Evolutionary conservation across 768 basidiomycete species (phyloP).

Genomic region (Rubroboletus pulcherrimus): DNA sequence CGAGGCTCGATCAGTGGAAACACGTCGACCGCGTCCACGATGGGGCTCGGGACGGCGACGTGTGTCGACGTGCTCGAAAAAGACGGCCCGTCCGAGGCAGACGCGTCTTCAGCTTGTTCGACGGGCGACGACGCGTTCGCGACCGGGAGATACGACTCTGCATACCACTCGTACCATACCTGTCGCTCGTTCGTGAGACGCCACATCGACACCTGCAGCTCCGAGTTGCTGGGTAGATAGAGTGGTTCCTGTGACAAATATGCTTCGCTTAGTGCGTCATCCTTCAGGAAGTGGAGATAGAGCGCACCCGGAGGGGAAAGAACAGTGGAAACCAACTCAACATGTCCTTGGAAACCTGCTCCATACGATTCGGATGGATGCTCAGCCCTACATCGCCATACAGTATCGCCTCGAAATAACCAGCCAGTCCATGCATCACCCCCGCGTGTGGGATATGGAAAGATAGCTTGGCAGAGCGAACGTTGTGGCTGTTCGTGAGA

Average conservation of each 20-base stretch:
- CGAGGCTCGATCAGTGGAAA: conserved; percentile 22
- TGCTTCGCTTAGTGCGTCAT: not conserved
- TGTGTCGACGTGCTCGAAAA: conserved; percentile 28
- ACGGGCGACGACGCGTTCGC: conserved; percentile 32
- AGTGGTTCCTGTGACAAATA: conserved; percentile 67
- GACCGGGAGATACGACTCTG: conserved; percentile 83
- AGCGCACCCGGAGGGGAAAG: conserved; percentile 83
- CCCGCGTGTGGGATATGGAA: conserved; percentile 97
- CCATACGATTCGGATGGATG: conserved; percentile 88
- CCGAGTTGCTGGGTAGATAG: conserved; percentile 88
- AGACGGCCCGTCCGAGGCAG: conserved; percentile 18
- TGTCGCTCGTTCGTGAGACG: conserved; percentile 82
- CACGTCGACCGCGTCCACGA: conserved; percentile 62
- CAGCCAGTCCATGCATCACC: conserved; percentile 89
- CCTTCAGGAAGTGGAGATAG: not conserved
- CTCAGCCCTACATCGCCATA: conserved; percentile 90
- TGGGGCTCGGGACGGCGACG: conserved; percentile 55
- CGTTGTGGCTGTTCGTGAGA: conserved; percentile 94
- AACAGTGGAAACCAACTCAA: conserved; percentile 98
- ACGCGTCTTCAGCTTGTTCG: conserved; percentile 18
- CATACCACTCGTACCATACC: conserved; percentile 99
- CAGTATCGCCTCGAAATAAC: conserved; percentile 93
- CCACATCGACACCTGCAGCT: conserved; percentile 93
- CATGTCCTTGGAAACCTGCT: conserved; percentile 91
- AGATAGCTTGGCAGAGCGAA: conserved; percentile 75